A percentile compares a stretch with the other conserved stretches of the same genome.
These are phyloP conservation scores for Apiotrichum laibachii DNA, from an alignment of 1,284 basidiomycete species.

Conservation along the genomic window DNA sequence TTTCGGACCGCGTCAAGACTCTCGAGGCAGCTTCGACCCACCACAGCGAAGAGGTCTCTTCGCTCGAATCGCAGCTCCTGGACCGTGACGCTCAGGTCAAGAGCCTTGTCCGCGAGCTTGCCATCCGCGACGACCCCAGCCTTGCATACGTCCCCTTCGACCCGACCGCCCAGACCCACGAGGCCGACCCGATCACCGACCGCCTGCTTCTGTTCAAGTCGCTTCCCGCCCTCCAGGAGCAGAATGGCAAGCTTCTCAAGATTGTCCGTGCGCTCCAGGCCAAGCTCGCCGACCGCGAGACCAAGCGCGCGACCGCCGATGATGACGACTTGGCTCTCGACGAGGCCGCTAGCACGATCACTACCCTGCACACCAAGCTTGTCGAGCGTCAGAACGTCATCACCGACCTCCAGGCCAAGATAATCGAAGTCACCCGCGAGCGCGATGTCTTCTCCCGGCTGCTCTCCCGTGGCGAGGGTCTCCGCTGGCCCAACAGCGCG, in stretches of 20 bases:
- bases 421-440: slow-evolving; percentile 79
- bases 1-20: slow-evolving; percentile 44
- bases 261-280: slow-evolving; percentile 75
- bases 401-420: slow-evolving; percentile 57
- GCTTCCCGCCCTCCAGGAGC: slow-evolving; percentile 75
- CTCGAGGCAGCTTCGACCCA: slow-evolving; percentile 63
- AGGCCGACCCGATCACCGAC: slow-evolving; percentile 78
- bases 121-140: slow-evolving; percentile 74
- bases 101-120: slow-evolving; percentile 71
- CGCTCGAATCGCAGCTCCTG: slow-evolving; percentile 72
- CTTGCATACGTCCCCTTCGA: slow-evolving; percentile 71
- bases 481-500: slow-evolving; percentile 30
- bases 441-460: slow-evolving; percentile 79
- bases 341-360: slow-evolving; percentile 69
- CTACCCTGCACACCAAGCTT: slow-evolving; percentile 76
- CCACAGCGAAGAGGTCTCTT: slow-evolving; percentile 64
- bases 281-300: slow-evolving; percentile 74
- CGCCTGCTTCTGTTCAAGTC: slow-evolving; percentile 85
- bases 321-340: slow-evolving; percentile 65
- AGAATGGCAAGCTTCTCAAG: slow-evolving; percentile 78
- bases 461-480: slow-evolving; percentile 54
- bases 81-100: slow-evolving; percentile 88
- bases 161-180: slow-evolving; percentile 40
- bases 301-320: slow-evolving; percentile 62
- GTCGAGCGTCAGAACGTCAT: slow-evolving; percentile 53